Conservation (phyloP, 1,284 basidiomycete species). For the Schizopora paradoxa region DNA sequence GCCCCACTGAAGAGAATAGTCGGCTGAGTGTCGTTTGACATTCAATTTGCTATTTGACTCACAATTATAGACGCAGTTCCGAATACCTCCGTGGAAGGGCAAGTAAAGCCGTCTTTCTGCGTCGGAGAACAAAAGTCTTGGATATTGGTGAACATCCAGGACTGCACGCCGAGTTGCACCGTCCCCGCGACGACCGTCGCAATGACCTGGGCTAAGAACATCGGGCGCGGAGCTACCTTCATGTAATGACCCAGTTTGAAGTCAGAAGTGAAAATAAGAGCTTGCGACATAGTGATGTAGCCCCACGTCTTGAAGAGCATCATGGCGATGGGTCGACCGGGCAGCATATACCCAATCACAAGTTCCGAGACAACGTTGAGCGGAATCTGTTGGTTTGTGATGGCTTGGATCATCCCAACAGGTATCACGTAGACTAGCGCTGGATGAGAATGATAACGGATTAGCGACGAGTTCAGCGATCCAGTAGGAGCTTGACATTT, state of each 20-base stretch:
- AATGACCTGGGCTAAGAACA: constrained; percentile 46
- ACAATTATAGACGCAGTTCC: constrained; percentile 31
- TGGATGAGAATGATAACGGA: constrained; percentile 26
- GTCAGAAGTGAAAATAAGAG: constrained; percentile 43
- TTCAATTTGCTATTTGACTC: too few species aligned
- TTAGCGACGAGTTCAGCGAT: constrained; percentile 32
- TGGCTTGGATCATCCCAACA: constrained; percentile 49
- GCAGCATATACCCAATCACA: constrained; percentile 45
- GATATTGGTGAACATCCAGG: constrained; percentile 41
- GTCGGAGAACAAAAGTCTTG: constrained; percentile 35
- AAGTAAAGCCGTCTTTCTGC: constrained; percentile 37
- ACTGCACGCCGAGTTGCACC: constrained; percentile 43
- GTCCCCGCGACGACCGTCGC: constrained; percentile 45
- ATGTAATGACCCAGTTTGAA: constrained; percentile 52
- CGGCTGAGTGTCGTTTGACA: too few species aligned
- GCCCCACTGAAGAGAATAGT: too few species aligned
- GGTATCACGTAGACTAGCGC: constrained; percentile 47
- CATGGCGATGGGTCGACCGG: constrained; percentile 52
- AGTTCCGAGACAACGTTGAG: constrained; percentile 44
- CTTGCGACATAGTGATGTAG: constrained; percentile 48
- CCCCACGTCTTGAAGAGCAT: constrained; percentile 58
- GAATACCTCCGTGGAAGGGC: constrained; percentile 32
- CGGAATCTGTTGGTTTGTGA: constrained; percentile 38
- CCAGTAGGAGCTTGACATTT: too few species aligned
- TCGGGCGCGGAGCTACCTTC: constrained; percentile 45